A percentile compares a stretch with the other conserved stretches of the same genome.
These are phyloP conservation scores for Candida oleophila DNA, from an alignment of 805 yeast genomes.

Conservation along the genomic window DNA sequence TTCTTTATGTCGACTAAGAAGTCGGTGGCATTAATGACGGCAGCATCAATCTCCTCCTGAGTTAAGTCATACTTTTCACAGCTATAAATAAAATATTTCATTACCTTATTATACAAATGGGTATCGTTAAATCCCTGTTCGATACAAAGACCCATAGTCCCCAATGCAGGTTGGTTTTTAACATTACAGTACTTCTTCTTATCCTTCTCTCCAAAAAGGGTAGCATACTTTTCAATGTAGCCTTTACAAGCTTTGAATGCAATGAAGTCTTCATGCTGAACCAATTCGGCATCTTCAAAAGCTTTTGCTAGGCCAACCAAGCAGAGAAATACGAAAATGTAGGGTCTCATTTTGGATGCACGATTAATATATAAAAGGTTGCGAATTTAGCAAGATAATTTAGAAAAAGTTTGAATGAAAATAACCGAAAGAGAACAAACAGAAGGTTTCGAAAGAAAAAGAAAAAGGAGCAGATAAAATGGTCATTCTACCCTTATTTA, in stretches of 20 bases:
- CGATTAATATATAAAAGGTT: too few species aligned
- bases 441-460: too few species aligned
- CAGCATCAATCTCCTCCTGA: slow-evolving; percentile 26
- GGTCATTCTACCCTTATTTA: too few species aligned
- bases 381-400: too few species aligned
- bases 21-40: slow-evolving; percentile 42
- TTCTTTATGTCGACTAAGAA: slow-evolving; percentile 33
- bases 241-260: slow-evolving; percentile 25
- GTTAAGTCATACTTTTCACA: slow-evolving; percentile 28
- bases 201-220: slow-evolving; percentile 23
- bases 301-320: too few species aligned
- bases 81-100: slow-evolving; percentile 20
- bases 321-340: too few species aligned
- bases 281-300: neutral
- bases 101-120: slow-evolving; percentile 12
- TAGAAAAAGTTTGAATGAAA: too few species aligned
- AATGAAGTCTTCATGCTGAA: slow-evolving; percentile 23
- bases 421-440: too few species aligned
- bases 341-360: too few species aligned
- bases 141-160: slow-evolving; percentile 37
- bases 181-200: slow-evolving; percentile 30
- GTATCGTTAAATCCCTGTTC: slow-evolving; percentile 19
- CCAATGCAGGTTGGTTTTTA: slow-evolving; percentile 39
- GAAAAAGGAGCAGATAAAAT: too few species aligned
- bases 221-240: slow-evolving; percentile 23